These are phyloP conservation scores for Eimeria praecox DNA, from an alignment of 169 alveolate genomes.

Conservation along the genomic window DNA sequence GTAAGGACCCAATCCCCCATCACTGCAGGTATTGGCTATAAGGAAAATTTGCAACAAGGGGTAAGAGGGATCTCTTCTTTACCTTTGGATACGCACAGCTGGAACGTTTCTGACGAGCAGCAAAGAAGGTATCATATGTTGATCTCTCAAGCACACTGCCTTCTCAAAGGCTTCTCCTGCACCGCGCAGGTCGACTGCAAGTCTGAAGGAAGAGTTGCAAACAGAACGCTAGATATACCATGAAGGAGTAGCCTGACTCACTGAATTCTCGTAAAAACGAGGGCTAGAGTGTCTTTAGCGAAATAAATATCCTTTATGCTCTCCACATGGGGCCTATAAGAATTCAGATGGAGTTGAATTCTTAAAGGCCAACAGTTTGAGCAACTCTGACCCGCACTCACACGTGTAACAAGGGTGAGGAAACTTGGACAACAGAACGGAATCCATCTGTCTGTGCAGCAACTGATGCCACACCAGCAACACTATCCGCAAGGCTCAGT, in stretches of 20 bases:
- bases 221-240: neutral
- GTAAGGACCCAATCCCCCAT: constrained; percentile 27
- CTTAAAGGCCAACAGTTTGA: neutral
- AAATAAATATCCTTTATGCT: constrained; percentile 31
- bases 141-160: constrained; percentile 38
- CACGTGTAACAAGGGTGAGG: constrained; percentile 32
- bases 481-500: constrained; percentile 50
- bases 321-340: constrained; percentile 26
- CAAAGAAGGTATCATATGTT: constrained; percentile 23
- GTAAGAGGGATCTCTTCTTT: neutral
- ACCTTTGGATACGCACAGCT: constrained; percentile 40
- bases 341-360: neutral
- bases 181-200: constrained; percentile 46
- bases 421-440: constrained; percentile 9
- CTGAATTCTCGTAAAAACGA: constrained; percentile 36
- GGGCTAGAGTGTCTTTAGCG: constrained; percentile 3
- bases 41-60: neutral
- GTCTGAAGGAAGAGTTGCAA: neutral
- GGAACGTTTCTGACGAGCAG: constrained; percentile 38
- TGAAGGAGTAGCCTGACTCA: neutral
- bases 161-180: constrained; percentile 54
- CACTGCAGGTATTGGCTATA: neutral
- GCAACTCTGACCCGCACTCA: neutral
- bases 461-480: constrained; percentile 31
- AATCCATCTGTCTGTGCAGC: constrained; percentile 50